phyloP scores from a whole-genome alignment of 345 rosid genomes.

The Leavenworthia alabamica region DNA sequence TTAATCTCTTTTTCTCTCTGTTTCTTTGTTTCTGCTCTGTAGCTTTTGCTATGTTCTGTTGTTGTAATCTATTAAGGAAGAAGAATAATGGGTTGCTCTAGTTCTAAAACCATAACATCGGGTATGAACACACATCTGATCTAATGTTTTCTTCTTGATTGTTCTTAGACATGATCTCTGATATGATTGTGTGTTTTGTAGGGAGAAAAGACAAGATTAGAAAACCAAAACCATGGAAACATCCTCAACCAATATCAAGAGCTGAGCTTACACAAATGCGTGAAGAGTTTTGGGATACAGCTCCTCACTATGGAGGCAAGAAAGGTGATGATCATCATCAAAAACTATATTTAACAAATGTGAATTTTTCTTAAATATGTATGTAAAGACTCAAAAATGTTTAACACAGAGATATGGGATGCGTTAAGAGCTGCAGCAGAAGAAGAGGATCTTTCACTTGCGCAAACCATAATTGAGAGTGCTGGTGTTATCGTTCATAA shows the following conservation, averaged over 20 bases:
- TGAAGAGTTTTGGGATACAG: constrained; percentile 95
- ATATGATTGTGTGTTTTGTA: constrained; percentile 20
- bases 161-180: neutral
- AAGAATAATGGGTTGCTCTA: constrained; percentile 31
- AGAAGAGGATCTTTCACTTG: constrained; percentile 50
- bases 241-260: constrained; percentile 74
- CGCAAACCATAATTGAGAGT: constrained; percentile 71
- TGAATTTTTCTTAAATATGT: neutral
- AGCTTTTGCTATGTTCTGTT: constrained; percentile 10
- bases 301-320: constrained; percentile 91
- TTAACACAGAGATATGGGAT: constrained; percentile 72
- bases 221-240: constrained; percentile 85
- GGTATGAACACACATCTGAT: constrained; percentile 10
- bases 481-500: constrained; percentile 72
- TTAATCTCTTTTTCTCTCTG: neutral
- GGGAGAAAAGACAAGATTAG: constrained; percentile 58
- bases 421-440: constrained; percentile 84
- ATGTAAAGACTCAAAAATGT: neutral
- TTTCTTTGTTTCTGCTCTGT: constrained; percentile 1
- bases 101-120: constrained; percentile 22
- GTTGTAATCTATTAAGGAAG: neutral
- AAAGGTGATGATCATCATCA: constrained; percentile 22
- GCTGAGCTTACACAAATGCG: constrained; percentile 70
- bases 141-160: constrained; percentile 1
- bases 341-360: neutral